Base-by-base conservation (phyloP, 345 rosid species). In the Pelargonium nanum region DNA sequence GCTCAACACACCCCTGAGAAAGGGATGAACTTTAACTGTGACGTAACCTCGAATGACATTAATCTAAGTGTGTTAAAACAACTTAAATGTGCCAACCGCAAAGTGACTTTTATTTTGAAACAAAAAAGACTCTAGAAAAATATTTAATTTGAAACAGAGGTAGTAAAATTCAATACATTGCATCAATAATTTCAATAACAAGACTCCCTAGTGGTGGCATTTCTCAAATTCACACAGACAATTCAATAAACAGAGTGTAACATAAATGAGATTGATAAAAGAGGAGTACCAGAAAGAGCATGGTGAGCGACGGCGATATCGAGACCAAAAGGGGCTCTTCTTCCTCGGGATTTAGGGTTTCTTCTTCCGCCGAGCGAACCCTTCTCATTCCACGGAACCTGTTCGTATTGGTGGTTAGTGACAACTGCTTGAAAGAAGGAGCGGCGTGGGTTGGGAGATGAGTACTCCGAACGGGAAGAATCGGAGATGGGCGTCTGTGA, bases 291-390 rank as follows among this genome's bases (percentile, higher is more conserved):
- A 85, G 91, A 70, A 92, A 86, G 64, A 60, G 75, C 96, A 92
- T 88, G 70, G 81, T 85, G 70, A 92, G 93, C 67, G 96, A 83
- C 72, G 98, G 80, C 63, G 98, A 89, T 66, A 92, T 91, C 59
- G 95, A 86, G 22, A 87, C 86, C 50, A 87, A 80, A 65, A 89
- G 91, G 9, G 86, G 66, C 67, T 26, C 64, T 56, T 75, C 80
- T 26, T 61, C 78, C 22, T 74, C 91, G 9, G 81, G 74, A 48
- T 73, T 32, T 26, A 59, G 68, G 51, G 72, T 67, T 55, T 71
- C 91, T 65, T 82, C 92, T 60, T 79, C 92, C 50, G 70, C 63
- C 25, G 89, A 82, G 32, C 74, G 83, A 25, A 86, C 13, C 53
- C 59, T 78, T 68, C 66, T 62, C 30, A 25, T 26, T 45, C 74